Percentiles rank a stretch among this genome's conserved stretches.
These are phyloP conservation scores for Naegleria gruberi DNA, from an alignment of 208 protist species.

Conservation along the genomic window DNA sequence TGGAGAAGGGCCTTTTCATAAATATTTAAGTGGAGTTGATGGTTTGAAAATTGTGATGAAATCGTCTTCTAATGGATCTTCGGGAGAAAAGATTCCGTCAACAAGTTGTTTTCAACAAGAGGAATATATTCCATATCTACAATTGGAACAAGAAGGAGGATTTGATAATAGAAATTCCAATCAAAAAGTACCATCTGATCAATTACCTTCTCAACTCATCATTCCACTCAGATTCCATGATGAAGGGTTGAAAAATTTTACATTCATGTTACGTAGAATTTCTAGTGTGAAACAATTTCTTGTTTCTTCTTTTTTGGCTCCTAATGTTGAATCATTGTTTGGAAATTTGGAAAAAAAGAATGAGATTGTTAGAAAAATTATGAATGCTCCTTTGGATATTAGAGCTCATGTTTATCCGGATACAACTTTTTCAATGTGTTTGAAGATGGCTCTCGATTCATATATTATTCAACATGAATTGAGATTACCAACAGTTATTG, in stretches of 20 bases:
- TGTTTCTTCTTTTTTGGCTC: background rate
- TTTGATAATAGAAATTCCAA: background rate
- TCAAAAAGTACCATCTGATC: background rate
- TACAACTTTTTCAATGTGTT: background rate
- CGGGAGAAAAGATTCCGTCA: background rate
- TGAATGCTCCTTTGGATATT: background rate
- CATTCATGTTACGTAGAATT: background rate
- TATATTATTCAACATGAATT: background rate
- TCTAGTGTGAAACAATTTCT: background rate
- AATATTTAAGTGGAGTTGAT: background rate
- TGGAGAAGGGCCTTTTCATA: background rate
- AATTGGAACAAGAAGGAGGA: background rate
- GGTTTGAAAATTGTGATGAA: background rate
- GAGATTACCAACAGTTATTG: background rate
- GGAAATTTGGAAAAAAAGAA: background rate
- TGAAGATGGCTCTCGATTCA: background rate
- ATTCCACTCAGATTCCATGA: background rate
- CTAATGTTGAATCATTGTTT: background rate
- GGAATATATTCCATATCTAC: background rate
- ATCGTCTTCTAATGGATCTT: background rate
- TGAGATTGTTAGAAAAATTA: background rate
- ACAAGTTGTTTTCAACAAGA: background rate
- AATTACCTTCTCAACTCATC: background rate
- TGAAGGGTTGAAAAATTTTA: background rate
- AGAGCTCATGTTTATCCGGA: background rate